Conservation (phyloP, 345 rosid genomes). For the Sisymbrium altissimum region DNA sequence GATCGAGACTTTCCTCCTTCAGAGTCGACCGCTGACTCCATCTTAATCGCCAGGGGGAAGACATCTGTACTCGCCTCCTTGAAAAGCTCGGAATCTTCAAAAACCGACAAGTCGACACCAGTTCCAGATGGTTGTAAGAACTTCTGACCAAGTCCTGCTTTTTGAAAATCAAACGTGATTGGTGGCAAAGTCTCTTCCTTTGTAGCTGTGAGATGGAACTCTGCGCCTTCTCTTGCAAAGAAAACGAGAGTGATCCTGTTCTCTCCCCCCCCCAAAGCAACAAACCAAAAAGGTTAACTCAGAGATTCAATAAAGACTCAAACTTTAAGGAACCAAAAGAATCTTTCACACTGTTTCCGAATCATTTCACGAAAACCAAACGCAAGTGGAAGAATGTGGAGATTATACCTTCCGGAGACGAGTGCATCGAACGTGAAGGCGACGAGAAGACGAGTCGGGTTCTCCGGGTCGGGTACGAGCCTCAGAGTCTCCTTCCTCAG, state of each 20-base stretch:
- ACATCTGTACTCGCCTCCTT: slow-evolving; percentile 34
- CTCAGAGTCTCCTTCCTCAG: slow-evolving; percentile 63
- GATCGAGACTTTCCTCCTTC: slow-evolving; percentile 33
- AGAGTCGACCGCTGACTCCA: slow-evolving; percentile 40
- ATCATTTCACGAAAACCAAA: background rate
- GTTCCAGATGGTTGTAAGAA: slow-evolving; percentile 70
- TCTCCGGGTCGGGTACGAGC: slow-evolving; percentile 51
- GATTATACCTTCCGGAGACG: slow-evolving; percentile 54
- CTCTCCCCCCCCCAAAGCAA: background rate
- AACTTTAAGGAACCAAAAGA: background rate
- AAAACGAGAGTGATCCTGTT: slow-evolving; percentile 65
- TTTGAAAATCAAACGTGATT: slow-evolving; percentile 48
- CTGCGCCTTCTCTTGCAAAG: slow-evolving; percentile 61
- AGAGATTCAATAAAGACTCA: background rate
- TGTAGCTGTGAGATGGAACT: slow-evolving; percentile 46
- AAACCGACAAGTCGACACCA: slow-evolving; percentile 61
- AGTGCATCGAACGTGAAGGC: slow-evolving; percentile 77
- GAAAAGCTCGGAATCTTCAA: slow-evolving; percentile 52
- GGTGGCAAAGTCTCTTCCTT: slow-evolving; percentile 55
- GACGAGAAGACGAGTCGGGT: slow-evolving; percentile 57
- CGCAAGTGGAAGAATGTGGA: background rate
- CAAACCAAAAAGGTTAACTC: background rate
- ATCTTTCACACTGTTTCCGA: background rate
- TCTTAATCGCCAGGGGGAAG: slow-evolving; percentile 65
- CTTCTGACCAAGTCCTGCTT: slow-evolving; percentile 69